A percentile compares a stretch with the other conserved stretches of the same genome.
Conservation (phyloP, 2,329 filamentous ascomycete species). For the Lasiodiplodia gonubiensis region DNA sequence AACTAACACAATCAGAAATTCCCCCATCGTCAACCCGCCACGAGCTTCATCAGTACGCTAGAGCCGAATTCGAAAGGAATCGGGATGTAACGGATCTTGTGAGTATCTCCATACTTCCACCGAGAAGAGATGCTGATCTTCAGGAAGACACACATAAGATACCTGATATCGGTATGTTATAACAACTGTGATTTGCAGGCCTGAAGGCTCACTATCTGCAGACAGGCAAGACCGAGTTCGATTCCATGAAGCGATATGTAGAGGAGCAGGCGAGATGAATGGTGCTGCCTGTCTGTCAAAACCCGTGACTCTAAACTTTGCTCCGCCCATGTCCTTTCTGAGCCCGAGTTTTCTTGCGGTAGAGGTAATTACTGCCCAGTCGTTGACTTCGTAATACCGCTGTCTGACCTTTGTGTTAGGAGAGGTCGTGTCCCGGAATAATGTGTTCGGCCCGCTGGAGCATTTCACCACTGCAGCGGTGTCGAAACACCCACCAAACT, state of each 20-base stretch:
- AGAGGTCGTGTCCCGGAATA: not conserved
- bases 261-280: conserved; percentile 39
- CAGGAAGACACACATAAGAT: conserved; percentile 52
- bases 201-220: conserved; percentile 30
- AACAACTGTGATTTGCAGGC: not conserved
- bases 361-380: not conserved
- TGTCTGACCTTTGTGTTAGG: not conserved
- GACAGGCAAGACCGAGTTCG: conserved; percentile 58
- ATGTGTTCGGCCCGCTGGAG: not conserved
- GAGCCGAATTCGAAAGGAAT: conserved; percentile 56
- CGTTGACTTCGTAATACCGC: not conserved
- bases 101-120: conserved; percentile 31
- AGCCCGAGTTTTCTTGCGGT: not conserved
- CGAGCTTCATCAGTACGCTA: conserved; percentile 56
- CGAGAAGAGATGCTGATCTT: conserved; percentile 30
- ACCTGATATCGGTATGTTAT: conserved; percentile 51
- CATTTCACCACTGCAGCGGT: not conserved
- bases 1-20: conserved; percentile 37
- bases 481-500: not conserved
- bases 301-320: not conserved
- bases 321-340: not conserved
- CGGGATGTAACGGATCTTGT: conserved; percentile 54
- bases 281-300: not conserved
- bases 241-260: conserved; percentile 54
- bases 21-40: conserved; percentile 43